A percentile compares a stretch with the other conserved stretches of the same genome.
Conservation (phyloP, 345 rosid genomes). For the Eucalyptus dawsonii region DNA sequence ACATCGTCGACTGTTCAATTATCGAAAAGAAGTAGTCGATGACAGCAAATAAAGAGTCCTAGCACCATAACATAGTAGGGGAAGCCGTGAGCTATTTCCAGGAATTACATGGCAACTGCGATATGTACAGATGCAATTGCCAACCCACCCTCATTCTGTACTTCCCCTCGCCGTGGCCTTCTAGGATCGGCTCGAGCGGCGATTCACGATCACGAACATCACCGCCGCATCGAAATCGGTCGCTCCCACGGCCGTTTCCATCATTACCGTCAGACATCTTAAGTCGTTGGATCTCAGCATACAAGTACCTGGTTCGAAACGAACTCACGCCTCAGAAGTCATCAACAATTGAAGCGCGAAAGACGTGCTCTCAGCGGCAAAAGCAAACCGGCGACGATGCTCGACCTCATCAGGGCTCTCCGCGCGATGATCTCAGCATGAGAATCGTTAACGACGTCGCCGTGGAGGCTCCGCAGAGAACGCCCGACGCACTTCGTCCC, state of each 20-base stretch:
- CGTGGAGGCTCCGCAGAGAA: slow-evolving; percentile 47
- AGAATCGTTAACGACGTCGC: slow-evolving; percentile 80
- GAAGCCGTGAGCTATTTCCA: neutral
- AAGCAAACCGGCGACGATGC: neutral
- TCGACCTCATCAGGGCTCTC: slow-evolving; percentile 65
- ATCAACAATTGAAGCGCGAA: neutral
- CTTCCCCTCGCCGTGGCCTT: slow-evolving; percentile 8
- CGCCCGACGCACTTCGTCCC: slow-evolving; percentile 78
- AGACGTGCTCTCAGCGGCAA: neutral
- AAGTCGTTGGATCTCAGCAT: slow-evolving; percentile 43
- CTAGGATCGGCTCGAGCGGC: slow-evolving; percentile 20
- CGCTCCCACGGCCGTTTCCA: neutral
- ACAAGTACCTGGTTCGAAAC: slow-evolving; percentile 44
- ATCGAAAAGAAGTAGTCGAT: too few relatives aligned
- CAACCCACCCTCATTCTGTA: slow-evolving; percentile 48
- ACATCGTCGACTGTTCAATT: neutral
- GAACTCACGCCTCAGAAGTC: neutral
- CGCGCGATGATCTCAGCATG: slow-evolving; percentile 86
- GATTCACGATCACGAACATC: slow-evolving; percentile 1
- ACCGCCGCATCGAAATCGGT: slow-evolving; percentile 4
- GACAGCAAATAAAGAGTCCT: neutral
- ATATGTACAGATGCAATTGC: slow-evolving; percentile 69
- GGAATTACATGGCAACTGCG: slow-evolving; percentile 84
- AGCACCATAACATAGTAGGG: neutral
- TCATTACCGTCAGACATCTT: neutral